Evolutionary conservation across 2,329 filamentous ascomycete genomes (phyloP).

Genomic region (Colletotrichum sp.): DNA sequence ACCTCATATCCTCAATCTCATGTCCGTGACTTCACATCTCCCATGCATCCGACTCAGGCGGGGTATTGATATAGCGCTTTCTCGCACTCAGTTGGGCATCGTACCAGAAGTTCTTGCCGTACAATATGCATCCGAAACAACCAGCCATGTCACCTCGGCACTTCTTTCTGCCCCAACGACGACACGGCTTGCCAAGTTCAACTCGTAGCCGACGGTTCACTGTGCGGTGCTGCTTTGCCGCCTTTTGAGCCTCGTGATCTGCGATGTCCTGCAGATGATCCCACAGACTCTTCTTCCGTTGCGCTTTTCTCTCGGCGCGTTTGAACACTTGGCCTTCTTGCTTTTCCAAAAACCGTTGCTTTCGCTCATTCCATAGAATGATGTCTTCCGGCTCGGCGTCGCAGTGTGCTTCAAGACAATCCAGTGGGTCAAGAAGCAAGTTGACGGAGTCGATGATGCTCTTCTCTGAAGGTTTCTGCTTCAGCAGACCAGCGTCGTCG

Average conservation of each 20-base stretch:
- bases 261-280: neutral
- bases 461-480: neutral
- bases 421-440: neutral
- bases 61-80: neutral
- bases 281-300: neutral
- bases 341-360: neutral
- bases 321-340: neutral
- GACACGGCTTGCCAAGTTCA: neutral
- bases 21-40: neutral
- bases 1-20: neutral
- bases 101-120: neutral
- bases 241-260: neutral
- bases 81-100: neutral
- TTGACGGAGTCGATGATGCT: neutral
- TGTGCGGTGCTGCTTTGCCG: neutral
- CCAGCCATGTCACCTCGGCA: neutral
- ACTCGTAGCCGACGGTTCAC: neutral
- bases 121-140: neutral
- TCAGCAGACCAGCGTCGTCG: neutral
- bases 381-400: neutral
- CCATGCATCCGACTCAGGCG: neutral
- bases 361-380: neutral
- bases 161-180: neutral
- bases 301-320: neutral
- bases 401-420: neutral